phyloP scores from a whole-genome alignment of 1,284 basidiomycete genomes.

The Ustilago hordei region DNA sequence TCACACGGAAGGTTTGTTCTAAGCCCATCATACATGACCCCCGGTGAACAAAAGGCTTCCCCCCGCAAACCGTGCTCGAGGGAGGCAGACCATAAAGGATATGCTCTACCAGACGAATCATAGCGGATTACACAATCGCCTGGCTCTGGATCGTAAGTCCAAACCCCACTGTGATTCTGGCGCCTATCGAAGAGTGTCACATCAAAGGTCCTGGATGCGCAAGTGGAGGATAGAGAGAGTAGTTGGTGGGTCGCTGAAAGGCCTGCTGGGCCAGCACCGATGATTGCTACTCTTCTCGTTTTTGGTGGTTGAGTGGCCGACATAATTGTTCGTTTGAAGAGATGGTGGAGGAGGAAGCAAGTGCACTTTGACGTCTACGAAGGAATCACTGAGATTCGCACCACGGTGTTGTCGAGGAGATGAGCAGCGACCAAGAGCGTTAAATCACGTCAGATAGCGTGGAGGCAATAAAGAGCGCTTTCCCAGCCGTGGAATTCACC shows the following conservation, averaged over 20 bases:
- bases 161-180: constrained; percentile 42
- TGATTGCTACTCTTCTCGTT: constrained; percentile 68
- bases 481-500: no score
- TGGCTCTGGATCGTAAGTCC: constrained; percentile 55
- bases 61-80: constrained; percentile 22
- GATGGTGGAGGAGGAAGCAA: background rate
- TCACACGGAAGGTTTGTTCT: constrained; percentile 66
- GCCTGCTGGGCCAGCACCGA: constrained; percentile 71
- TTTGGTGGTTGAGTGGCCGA: background rate
- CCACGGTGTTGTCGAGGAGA: no score
- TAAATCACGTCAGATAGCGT: no score
- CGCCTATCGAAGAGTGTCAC: constrained; percentile 57
- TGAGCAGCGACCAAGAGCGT: no score
- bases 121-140: constrained; percentile 64
- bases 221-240: constrained; percentile 33
- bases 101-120: constrained; percentile 25
- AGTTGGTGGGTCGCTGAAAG: constrained; percentile 70
- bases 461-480: no score
- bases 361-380: no score
- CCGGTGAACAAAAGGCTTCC: constrained; percentile 21
- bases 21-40: constrained; percentile 67
- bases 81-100: constrained; percentile 16
- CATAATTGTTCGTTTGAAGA: background rate
- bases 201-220: background rate
- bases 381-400: no score